phyloP scores from a whole-genome alignment of 2,329 filamentous ascomycete genomes.

The Talaromyces marneffei region DNA sequence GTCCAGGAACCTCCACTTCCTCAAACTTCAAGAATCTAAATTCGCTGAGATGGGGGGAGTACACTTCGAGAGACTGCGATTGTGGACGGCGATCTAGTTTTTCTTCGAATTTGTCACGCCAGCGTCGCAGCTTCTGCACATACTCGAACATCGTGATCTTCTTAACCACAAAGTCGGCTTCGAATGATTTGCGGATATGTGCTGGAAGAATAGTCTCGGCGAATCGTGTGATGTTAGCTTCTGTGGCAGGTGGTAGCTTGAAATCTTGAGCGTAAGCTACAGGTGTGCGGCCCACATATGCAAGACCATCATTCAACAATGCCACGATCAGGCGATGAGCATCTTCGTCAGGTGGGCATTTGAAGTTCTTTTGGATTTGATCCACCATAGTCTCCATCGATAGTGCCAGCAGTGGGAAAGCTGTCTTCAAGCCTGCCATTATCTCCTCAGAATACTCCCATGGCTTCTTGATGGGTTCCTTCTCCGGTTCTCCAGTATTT shows the following conservation, averaged over 20 bases:
- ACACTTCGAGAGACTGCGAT: slow-evolving; percentile 70
- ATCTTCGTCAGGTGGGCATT: slow-evolving; percentile 96
- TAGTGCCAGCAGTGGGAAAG: slow-evolving; percentile 87
- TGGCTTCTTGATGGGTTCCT: slow-evolving; percentile 62
- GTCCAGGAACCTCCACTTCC: slow-evolving; percentile 93
- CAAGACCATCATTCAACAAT: slow-evolving; percentile 87
- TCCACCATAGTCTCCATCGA: slow-evolving; percentile 99
- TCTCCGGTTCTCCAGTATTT: slow-evolving; percentile 29
- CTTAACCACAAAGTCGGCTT: slow-evolving; percentile 90
- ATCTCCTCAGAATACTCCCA: slow-evolving; percentile 98
- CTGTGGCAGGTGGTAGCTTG: slow-evolving; percentile 82
- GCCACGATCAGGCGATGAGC: slow-evolving; percentile 97
- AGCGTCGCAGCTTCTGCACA: slow-evolving; percentile 90
- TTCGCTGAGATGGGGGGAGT: slow-evolving; percentile 87
- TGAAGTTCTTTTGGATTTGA: slow-evolving; percentile 98
- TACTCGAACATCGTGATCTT: slow-evolving; percentile 99
- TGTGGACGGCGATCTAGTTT: slow-evolving; percentile 80
- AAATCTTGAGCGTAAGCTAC: slow-evolving; percentile 82
- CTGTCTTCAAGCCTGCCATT: slow-evolving; percentile 90
- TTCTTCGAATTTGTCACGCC: slow-evolving; percentile 97
- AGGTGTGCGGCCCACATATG: slow-evolving; percentile 84
- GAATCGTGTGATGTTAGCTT: slow-evolving; percentile 94
- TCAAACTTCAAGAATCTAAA: slow-evolving; percentile 98
- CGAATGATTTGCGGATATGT: slow-evolving; percentile 94
- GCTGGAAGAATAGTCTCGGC: slow-evolving; percentile 91